Evolutionary conservation across 345 rosid genomes (phyloP).

Genomic region (Ceriops zippeliana): DNA sequence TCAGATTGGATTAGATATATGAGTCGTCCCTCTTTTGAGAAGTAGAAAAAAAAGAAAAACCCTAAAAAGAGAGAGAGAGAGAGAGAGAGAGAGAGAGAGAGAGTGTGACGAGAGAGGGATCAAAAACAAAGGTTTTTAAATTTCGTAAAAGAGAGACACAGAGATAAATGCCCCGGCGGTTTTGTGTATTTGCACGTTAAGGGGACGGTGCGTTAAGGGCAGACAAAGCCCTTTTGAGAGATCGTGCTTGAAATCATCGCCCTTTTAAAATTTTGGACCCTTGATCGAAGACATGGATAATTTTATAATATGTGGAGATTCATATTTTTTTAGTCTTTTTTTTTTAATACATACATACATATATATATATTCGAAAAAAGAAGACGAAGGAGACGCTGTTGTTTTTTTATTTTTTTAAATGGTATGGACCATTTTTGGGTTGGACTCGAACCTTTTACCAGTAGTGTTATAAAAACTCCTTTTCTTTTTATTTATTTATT

Average conservation of each 20-base stretch:
- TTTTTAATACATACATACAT: no score
- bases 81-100: no score
- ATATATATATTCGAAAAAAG: no score
- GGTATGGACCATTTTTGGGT: not conserved
- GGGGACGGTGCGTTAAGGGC: not conserved
- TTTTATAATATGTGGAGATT: no score
- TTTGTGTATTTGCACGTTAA: conserved; percentile 1
- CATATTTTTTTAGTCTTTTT: no score
- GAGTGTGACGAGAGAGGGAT: not conserved
- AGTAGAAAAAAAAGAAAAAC: not conserved
- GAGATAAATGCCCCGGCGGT: not conserved
- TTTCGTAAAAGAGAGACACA: no score
- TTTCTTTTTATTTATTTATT: no score
- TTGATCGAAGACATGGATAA: no score
- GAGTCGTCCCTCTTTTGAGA: not conserved
- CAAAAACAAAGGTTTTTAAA: not conserved
- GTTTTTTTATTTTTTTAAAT: not conserved
- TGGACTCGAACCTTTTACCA: not conserved
- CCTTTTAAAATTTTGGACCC: no score
- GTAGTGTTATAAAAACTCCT: not conserved
- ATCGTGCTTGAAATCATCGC: no score
- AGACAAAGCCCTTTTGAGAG: no score
- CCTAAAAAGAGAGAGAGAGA: not conserved
- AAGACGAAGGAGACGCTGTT: no score
- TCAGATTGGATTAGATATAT: not conserved